These are phyloP conservation scores for Coemansia sp. DNA, from an alignment of 192 early-diverging fungal species.

Conservation along the genomic window DNA sequence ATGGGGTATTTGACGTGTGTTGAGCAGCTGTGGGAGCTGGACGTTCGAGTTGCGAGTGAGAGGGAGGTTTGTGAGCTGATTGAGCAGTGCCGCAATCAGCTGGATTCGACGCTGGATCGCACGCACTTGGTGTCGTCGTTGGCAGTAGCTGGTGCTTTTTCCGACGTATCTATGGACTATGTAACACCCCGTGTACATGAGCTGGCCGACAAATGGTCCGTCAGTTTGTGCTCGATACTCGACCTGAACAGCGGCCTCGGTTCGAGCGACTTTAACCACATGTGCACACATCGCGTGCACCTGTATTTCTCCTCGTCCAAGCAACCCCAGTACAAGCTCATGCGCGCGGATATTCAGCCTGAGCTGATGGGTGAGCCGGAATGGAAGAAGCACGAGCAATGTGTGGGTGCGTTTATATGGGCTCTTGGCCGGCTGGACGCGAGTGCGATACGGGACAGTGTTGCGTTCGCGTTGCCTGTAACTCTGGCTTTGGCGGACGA, in stretches of 20 bases:
- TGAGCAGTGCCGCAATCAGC: background rate
- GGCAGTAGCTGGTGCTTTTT: constrained; percentile 28
- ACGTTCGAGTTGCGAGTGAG: background rate
- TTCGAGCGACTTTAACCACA: constrained; percentile 8
- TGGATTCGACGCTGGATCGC: background rate
- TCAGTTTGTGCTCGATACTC: constrained; percentile 8
- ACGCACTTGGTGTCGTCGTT: constrained; percentile 17
- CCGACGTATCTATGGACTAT: constrained; percentile 23
- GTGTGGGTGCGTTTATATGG: constrained; percentile 38
- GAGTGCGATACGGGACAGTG: constrained; percentile 4
- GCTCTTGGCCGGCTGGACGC: constrained; percentile 14
- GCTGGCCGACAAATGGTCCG: constrained; percentile 16
- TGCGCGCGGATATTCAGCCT: constrained; percentile 5
- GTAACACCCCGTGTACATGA: background rate
- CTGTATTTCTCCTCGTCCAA: constrained; percentile 33
- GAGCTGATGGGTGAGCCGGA: constrained; percentile 4
- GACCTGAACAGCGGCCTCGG: background rate
- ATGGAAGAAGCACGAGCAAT: constrained; percentile 30
- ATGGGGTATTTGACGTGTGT: constrained; percentile 1
- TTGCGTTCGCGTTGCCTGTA: constrained; percentile 38
- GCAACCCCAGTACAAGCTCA: background rate
- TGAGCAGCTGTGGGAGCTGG: background rate
- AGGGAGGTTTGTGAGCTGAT: background rate
- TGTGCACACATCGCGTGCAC: constrained; percentile 17
- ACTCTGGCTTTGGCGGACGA: constrained; percentile 37